These are phyloP conservation scores for Escallonia rubra DNA, from an alignment of 129 eudicot genomes.

Conservation along the genomic window DNA sequence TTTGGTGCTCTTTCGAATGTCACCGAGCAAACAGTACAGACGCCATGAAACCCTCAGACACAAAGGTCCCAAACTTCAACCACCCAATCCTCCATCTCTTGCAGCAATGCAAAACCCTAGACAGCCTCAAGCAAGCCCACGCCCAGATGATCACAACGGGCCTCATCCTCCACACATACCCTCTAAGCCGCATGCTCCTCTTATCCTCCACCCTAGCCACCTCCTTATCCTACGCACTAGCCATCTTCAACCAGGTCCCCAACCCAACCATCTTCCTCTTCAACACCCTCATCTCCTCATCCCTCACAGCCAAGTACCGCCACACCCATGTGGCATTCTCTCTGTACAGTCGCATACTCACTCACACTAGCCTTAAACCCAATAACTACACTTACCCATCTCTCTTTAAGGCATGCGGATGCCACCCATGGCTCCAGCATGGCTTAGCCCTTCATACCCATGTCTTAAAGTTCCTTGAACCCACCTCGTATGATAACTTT, in stretches of 20 bases:
- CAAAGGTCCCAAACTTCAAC: conserved; percentile 15
- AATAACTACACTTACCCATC: conserved; percentile 68
- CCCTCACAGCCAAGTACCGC: conserved; percentile 15
- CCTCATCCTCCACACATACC: conserved; percentile 68
- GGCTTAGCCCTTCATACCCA: conserved; percentile 66
- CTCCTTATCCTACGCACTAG: conserved; percentile 41
- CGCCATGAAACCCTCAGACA: conserved; percentile 28
- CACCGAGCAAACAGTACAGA: too few species aligned
- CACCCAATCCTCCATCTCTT: conserved; percentile 53
- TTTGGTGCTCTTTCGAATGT: too few species aligned
- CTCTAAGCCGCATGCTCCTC: conserved; percentile 47
- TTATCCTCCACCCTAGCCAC: conserved; percentile 45
- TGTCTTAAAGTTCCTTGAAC: conserved; percentile 48
- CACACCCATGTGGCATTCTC: conserved; percentile 33
- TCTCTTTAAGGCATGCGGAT: conserved; percentile 64
- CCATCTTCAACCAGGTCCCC: conserved; percentile 42
- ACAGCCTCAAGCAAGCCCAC: conserved; percentile 48
- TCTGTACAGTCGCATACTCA: conserved; percentile 36
- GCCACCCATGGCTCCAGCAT: conserved; percentile 41
- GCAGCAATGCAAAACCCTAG: conserved; percentile 46
- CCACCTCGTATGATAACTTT: conserved; percentile 34
- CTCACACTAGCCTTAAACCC: conserved; percentile 30
- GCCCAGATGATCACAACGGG: conserved; percentile 65
- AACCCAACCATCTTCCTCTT: conserved; percentile 46
- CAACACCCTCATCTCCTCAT: conserved; percentile 67